Evolutionary conservation across 257 asterid genomes (phyloP).

Genomic region (Haberlea rhodopensis): DNA sequence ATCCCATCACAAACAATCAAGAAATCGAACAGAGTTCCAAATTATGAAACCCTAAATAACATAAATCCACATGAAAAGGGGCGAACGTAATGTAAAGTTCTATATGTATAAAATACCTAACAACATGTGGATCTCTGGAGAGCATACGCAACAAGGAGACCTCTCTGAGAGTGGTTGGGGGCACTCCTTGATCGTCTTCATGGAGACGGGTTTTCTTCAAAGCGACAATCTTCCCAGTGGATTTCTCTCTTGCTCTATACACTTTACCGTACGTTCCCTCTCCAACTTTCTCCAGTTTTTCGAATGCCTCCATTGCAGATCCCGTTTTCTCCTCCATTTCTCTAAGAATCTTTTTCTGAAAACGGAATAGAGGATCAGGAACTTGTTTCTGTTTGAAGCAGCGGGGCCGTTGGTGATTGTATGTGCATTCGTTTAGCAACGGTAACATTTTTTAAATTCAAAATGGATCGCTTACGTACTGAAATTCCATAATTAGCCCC

Average conservation of each 20-base stretch:
- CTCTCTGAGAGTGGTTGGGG: slow-evolving; percentile 97
- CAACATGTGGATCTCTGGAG: slow-evolving; percentile 83
- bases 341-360: neutral
- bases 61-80: slow-evolving; percentile 11
- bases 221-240: slow-evolving; percentile 88
- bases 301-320: slow-evolving; percentile 86
- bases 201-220: slow-evolving; percentile 91
- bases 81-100: neutral
- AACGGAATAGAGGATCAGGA: neutral
- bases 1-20: slow-evolving; percentile 3
- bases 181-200: slow-evolving; percentile 97
- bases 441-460: neutral
- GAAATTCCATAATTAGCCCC: neutral
- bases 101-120: slow-evolving; percentile 33
- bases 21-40: neutral
- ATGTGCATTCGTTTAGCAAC: neutral
- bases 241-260: slow-evolving; percentile 87
- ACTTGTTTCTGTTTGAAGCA: neutral
- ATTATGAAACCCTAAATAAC: neutral
- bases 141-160: slow-evolving; percentile 87
- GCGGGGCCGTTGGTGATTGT: neutral
- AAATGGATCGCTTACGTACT: neutral
- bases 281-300: slow-evolving; percentile 93
- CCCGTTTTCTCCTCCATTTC: slow-evolving; percentile 41
- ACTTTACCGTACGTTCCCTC: slow-evolving; percentile 96